phyloP scores from a whole-genome alignment of 2,329 filamentous ascomycete species.

The Neopestalotiopsis clavispora region DNA sequence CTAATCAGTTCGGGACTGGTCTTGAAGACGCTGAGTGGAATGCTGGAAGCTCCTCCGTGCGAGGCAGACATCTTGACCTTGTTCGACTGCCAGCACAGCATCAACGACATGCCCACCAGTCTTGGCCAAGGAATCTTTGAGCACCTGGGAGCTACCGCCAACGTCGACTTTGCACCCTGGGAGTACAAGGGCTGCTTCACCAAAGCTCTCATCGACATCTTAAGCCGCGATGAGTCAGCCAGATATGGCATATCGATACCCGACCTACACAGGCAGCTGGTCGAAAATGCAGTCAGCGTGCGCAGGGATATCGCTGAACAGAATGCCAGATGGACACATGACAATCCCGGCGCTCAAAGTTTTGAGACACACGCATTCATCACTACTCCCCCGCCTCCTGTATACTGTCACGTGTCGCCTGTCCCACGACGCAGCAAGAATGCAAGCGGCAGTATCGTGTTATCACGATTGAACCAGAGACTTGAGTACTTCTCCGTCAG shows the following conservation, averaged over 20 bases:
- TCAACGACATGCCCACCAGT: neutral
- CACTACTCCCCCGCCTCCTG: neutral
- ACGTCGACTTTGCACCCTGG: constrained; percentile 1
- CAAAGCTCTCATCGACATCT: constrained; percentile 14
- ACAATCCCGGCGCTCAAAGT: neutral
- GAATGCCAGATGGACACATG: neutral
- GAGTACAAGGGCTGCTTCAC: constrained; percentile 15
- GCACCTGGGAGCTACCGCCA: constrained; percentile 9
- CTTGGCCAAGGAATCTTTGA: constrained; percentile 3
- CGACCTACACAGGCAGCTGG: constrained; percentile 17
- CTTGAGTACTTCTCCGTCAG: neutral
- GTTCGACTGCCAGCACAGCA: constrained; percentile 12
- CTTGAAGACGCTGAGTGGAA: constrained; percentile 4
- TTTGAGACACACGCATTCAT: neutral
- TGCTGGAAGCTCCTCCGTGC: constrained; percentile 6
- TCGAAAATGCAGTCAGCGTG: neutral
- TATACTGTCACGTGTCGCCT: constrained; percentile 16
- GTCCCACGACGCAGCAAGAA: neutral
- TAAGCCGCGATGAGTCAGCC: neutral
- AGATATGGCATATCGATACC: constrained; percentile 13
- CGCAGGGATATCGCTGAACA: neutral
- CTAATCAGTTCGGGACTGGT: neutral
- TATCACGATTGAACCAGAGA: constrained; percentile 1
- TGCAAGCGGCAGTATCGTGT: constrained; percentile 1
- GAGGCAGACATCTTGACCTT: constrained; percentile 17